Conservation (phyloP, 306 rosid species). For the Begonia fuchsioides region DNA sequence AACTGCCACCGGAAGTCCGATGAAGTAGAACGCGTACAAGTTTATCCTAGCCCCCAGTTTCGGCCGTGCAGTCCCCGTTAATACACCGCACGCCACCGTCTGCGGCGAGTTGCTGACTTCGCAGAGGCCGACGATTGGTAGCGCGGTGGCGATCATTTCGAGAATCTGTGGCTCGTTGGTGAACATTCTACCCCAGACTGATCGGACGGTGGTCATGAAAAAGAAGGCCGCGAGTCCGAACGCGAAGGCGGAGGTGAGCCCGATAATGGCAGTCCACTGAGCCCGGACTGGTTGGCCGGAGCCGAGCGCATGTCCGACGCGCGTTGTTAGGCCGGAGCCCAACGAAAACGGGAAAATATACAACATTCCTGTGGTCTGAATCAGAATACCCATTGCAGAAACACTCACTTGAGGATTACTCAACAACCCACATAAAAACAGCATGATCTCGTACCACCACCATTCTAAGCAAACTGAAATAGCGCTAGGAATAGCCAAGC, state of each 20-base stretch:
- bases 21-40: constrained; percentile 57
- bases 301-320: constrained; percentile 71
- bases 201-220: constrained; percentile 23
- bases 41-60: constrained; percentile 68
- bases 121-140: constrained; percentile 70
- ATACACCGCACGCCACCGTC: constrained; percentile 69
- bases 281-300: constrained; percentile 55
- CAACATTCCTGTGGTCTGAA: constrained; percentile 71
- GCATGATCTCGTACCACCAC: constrained; percentile 94
- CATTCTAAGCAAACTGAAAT: constrained; percentile 67
- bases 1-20: constrained; percentile 65
- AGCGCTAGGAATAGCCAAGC: constrained; percentile 59
- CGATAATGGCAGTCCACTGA: constrained; percentile 42
- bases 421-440: constrained; percentile 53
- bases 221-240: constrained; percentile 31
- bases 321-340: constrained; percentile 41
- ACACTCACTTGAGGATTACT: constrained; percentile 58
- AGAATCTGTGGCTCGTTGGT: constrained; percentile 59
- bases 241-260: constrained; percentile 30
- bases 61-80: constrained; percentile 67
- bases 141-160: constrained; percentile 30
- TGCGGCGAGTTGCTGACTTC: constrained; percentile 71
- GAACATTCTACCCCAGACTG: constrained; percentile 45
- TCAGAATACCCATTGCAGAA: constrained; percentile 85
- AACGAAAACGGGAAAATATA: constrained; percentile 59